Conservation (phyloP, 108 stramenopile species). For the Cylindrotheca closterium region DNA sequence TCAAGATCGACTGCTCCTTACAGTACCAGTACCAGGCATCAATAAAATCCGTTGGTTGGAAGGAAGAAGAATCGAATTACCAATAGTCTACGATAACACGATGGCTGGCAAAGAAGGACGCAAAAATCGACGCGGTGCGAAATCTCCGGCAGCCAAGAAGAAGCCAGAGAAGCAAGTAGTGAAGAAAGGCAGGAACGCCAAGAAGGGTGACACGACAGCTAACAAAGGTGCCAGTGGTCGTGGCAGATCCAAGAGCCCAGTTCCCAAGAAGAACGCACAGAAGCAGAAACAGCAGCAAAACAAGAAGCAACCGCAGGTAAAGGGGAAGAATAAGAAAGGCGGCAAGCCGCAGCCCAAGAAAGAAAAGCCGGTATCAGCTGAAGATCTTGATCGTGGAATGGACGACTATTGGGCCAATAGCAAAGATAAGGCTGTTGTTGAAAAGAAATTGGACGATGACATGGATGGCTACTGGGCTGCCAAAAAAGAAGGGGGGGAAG, state of each 20-base stretch:
- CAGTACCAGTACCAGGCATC: too few species aligned
- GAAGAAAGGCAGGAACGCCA: not conserved
- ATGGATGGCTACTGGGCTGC: slow-evolving; percentile 86
- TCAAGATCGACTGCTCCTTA: too few species aligned
- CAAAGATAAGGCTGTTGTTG: slow-evolving; percentile 74
- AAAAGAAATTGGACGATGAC: slow-evolving; percentile 85
- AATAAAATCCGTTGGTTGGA: too few species aligned
- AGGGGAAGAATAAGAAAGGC: slow-evolving; percentile 24
- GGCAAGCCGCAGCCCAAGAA: slow-evolving; percentile 33
- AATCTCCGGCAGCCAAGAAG: slow-evolving; percentile 16
- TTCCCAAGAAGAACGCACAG: slow-evolving; percentile 7
- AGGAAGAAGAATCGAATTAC: too few species aligned
- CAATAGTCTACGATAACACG: too few species aligned
- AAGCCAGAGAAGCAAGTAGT: not conserved
- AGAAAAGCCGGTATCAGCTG: slow-evolving; percentile 67
- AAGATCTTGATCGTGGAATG: slow-evolving; percentile 81
- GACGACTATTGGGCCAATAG: slow-evolving; percentile 81
- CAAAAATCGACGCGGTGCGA: not conserved
- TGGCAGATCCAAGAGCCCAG: slow-evolving; percentile 1
- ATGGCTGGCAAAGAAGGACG: not conserved
- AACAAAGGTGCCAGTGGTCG: not conserved
- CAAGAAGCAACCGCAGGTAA: slow-evolving; percentile 1
- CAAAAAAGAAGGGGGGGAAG: slow-evolving; percentile 43
- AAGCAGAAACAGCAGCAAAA: slow-evolving; percentile 3
- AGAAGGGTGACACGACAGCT: slow-evolving; percentile 10